Evolutionary conservation across 108 stramenopile species (phyloP), one percentile per base, ranked within the genome.

Genomic region (Nitzschia palea): DNA sequence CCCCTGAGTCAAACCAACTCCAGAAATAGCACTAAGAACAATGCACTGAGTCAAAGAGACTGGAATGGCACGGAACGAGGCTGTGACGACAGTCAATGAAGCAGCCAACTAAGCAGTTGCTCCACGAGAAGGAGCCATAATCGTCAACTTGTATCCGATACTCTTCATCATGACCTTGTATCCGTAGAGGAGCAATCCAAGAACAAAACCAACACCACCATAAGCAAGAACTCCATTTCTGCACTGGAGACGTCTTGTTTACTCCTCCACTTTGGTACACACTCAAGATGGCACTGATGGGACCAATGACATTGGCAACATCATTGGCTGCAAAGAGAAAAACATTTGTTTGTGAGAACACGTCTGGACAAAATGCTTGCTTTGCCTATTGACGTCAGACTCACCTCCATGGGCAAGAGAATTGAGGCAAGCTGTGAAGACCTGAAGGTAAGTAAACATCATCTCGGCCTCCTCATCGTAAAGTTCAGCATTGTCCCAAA

Each of bases 361-460:
- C n/a, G n/a, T n/a, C n/a, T n/a, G n/a, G n/a, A n/a, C n/a, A n/a
- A n/a, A n/a, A n/a, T n/a, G n/a, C n/a, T n/a, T n/a, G n/a, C n/a
- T n/a, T n/a, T n/a, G n/a, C n/a, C n/a, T n/a, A n/a, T n/a, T n/a
- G n/a, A n/a, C n/a, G n/a, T n/a, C n/a, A n/a, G n/a, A n/a, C n/a
- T n/a, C n/a, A n/a, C n/a, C n/a, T 1, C 90, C 90, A 71, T 91
- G 90, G 0, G 84, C 80, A 68, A 89, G 87, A 6, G 85, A 79
- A 32, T 71, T 67, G 20, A 87, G 37, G 56, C 73, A 78, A 2
- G 87, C 90, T 27, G 86, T 91, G 73, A 91, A 83, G 14, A 90
- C 80, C 64, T 88, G 89, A 27, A 90, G 34, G 67, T 75, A 88
- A 32, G 54, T 70, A 77, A 86, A 89, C 44, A 81, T 48, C 27